Base-by-base conservation (phyloP, 805 yeast genomes). In the Hyphopichia homilentoma region DNA sequence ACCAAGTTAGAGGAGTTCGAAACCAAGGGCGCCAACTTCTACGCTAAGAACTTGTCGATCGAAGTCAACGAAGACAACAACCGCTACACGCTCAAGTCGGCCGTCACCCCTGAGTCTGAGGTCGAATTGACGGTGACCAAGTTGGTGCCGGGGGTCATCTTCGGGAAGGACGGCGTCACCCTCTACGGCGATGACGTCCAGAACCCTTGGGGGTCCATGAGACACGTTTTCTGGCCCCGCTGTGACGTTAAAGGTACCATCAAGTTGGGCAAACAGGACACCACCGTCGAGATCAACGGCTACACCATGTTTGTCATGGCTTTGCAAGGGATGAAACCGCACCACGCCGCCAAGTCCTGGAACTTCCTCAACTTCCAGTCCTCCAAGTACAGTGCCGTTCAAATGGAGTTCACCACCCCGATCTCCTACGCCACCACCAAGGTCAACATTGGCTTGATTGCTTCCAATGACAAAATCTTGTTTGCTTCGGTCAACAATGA, bases 281-380 rank as follows among this genome's bases (percentile, higher is more conserved):
- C 11, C 7, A 32, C 56, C 31, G 41, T 49, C 3, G 66, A 59
- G 18, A 54, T 75, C 32, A 55, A 68, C 25, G 79, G 77, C 23
- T 57, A 50, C 34, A 61, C 87, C 30, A 84, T 93, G 95, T 89
- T 79, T 54, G 96, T 90, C 33, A 81, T 85, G 90, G 98, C 98
- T 5, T 66, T 87, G 46, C 98, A 93, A 68, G 97, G 97, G 40
- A 89, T 93, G 97, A 93, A 93, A 61, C 98, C 98, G 6, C 97
- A 93, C 61, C 98, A 93, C 62, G 96, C 97, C 21, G 98, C 98
- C 35, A 86, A 95, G 40, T 65, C 87, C 15, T 93, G 98, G 98
- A 93, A 90, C 63, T 93, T 93, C 57, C 62, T 85, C 41, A 83
- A 86, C 61, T 90, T 84, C 73, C 96, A 86, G 55, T 82, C 93